phyloP scores from a whole-genome alignment of 306 rosid genomes.

The apple (Malus domestica) region DNA sequence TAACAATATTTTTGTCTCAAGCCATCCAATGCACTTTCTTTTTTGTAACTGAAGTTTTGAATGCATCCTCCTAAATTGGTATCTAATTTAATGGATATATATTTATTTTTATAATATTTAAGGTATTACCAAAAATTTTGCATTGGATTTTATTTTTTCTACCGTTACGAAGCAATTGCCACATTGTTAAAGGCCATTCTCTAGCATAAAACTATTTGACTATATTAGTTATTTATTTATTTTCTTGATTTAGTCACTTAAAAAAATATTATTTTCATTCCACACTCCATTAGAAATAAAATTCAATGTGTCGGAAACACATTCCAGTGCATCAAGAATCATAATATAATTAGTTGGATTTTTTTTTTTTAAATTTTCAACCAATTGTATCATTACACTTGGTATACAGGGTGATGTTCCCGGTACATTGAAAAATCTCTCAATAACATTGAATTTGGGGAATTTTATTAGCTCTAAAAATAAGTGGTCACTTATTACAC shows the following conservation, averaged over 20 bases:
- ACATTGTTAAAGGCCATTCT: not conserved
- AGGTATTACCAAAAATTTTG: not conserved
- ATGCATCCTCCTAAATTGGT: slow-evolving; percentile 11
- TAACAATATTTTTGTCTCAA: slow-evolving; percentile 17
- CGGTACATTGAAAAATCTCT: too few species aligned
- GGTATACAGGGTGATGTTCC: too few species aligned
- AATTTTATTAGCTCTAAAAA: too few species aligned
- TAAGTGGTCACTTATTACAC: not conserved
- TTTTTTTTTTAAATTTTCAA: too few species aligned
- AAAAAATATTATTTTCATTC: not conserved
- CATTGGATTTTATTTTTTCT: not conserved
- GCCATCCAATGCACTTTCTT: not conserved
- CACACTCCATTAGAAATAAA: not conserved
- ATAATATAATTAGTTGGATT: too few species aligned
- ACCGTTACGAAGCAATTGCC: not conserved
- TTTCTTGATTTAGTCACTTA: not conserved
- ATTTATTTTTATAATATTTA: slow-evolving; percentile 3
- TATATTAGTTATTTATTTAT: not conserved
- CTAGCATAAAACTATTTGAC: not conserved
- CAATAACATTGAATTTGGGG: too few species aligned
- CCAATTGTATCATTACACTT: too few species aligned
- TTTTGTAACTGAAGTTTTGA: slow-evolving; percentile 14
- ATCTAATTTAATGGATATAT: slow-evolving; percentile 9
- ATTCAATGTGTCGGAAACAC: too few species aligned
- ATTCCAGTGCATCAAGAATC: too few species aligned